phyloP scores from a whole-genome alignment of 805 yeast species.

The Barnettozyma wickerhamii region DNA sequence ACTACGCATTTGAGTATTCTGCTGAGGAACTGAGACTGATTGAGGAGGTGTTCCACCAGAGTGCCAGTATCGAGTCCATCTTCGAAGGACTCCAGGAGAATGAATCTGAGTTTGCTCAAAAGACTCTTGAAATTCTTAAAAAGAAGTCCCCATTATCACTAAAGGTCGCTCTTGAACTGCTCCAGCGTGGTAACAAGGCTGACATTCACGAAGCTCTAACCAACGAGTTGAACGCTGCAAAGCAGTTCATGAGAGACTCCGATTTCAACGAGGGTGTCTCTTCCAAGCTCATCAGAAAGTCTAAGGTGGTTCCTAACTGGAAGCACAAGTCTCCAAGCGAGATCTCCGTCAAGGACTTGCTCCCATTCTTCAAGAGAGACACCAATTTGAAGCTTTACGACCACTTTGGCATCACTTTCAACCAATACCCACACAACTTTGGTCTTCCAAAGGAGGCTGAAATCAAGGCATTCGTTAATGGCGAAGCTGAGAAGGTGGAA shows the following conservation, averaged over 20 bases:
- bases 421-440: constrained; percentile 47
- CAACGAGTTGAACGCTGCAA: constrained; percentile 72
- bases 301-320: constrained; percentile 48
- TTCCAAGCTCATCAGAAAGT: constrained; percentile 58
- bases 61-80: constrained; percentile 41
- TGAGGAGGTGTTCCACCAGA: constrained; percentile 59
- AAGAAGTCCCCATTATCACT: constrained; percentile 77
- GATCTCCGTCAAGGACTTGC: constrained; percentile 28
- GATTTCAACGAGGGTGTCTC: constrained; percentile 71
- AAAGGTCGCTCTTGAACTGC: constrained; percentile 63
- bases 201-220: constrained; percentile 63
- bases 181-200: constrained; percentile 55
- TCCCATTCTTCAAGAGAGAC: constrained; percentile 29
- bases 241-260: constrained; percentile 60
- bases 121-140: constrained; percentile 50
- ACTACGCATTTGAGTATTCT: constrained; percentile 54
- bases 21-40: constrained; percentile 56
- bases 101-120: constrained; percentile 61
- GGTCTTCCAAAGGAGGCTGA: constrained; percentile 77
- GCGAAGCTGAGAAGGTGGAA: constrained; percentile 32
- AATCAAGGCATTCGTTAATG: constrained; percentile 62
- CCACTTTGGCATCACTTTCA: constrained; percentile 33
- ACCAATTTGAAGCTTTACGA: constrained; percentile 28
- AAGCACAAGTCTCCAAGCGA: constrained; percentile 39
- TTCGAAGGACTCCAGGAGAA: constrained; percentile 44